Evolutionary conservation across 768 basidiomycete species (phyloP), one percentile per base, ranked within the genome.

Genomic region (Russula foetens): DNA sequence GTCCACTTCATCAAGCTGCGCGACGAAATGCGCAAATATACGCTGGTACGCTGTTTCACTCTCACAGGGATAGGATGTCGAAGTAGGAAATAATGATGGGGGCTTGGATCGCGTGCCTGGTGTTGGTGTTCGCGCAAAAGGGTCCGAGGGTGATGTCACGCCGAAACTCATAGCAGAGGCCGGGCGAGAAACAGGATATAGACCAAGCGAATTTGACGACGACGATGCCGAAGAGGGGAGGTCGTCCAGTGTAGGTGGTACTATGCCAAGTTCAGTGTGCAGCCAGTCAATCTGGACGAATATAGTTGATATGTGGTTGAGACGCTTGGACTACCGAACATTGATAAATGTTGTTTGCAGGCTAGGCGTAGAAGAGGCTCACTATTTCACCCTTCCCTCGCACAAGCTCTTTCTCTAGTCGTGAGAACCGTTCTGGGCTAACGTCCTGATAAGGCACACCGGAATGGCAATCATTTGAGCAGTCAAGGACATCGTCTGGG

Each of bases 331-430:
- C 89, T 91, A 62, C 7, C 23, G 31, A 26, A 35, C 19, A 11
- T 44, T 17, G 45, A 48, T 44, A 24, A 56, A 45, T n/a, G 45
- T 39, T 39, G 50, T 14, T n/a, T 5, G 12, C 56, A 60, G 47
- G 61, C 52, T 55, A 21, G 12, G 19, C 26, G 43, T 17, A 17
- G 24, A 52, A 26, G 47, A 49, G 31, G 77, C 88, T 68, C 67
- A 92, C 88, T 56, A 92, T 80, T 81, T 95, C 92, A n/a, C 81
- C 81, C 72, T 92, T 92, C 12, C 90, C 91, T 55, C 87, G 78
- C 11, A 89, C 84, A 19, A 93, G 79, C 68, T 94, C 91, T 69
- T 89, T 87, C 76, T 94, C 90, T 6, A 95, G 75, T 66, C 77
- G 85, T 48, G 83, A 78, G 68, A 95, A 90, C 14, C 88, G 81